Percentiles rank a stretch among this genome's conserved stretches.
Evolutionary conservation across 2,329 filamentous ascomycete species (phyloP).

Genomic region (Curvularia sp.): DNA sequence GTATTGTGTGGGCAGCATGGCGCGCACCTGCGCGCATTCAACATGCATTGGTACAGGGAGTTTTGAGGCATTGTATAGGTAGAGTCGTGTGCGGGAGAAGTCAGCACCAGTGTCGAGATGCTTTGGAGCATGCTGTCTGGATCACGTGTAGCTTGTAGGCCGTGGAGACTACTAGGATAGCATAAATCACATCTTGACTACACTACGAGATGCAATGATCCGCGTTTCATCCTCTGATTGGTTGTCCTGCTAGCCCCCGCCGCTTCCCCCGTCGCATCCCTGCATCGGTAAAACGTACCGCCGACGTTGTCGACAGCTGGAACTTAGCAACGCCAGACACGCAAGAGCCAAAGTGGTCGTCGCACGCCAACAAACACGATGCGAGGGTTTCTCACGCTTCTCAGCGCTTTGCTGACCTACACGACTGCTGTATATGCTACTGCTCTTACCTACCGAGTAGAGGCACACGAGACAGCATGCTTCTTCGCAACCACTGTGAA

Average conservation of each 20-base stretch:
- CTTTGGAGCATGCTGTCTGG: slow-evolving; percentile 7
- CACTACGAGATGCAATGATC: neutral
- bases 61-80: slow-evolving; percentile 17
- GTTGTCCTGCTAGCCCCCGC: slow-evolving; percentile 22
- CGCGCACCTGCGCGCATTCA: slow-evolving; percentile 1
- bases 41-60: slow-evolving; percentile 16
- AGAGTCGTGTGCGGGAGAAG: slow-evolving; percentile 13
- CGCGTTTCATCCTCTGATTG: slow-evolving; percentile 21
- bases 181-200: slow-evolving; percentile 4
- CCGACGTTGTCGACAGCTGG: slow-evolving; percentile 45
- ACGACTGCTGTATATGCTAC: slow-evolving; percentile 79
- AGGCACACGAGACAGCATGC: slow-evolving; percentile 91
- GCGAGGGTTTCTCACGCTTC: slow-evolving; percentile 43
- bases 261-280: slow-evolving; percentile 22
- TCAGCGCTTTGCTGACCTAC: slow-evolving; percentile 70
- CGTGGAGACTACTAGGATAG: slow-evolving; percentile 15
- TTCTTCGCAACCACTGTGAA: slow-evolving; percentile 85
- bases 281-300: slow-evolving; percentile 29
- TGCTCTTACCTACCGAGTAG: slow-evolving; percentile 90
- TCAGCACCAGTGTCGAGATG: slow-evolving; percentile 8
- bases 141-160: slow-evolving; percentile 11
- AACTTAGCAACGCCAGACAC: slow-evolving; percentile 22
- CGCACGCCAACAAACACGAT: slow-evolving; percentile 35
- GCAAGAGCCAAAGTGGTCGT: slow-evolving; percentile 19
- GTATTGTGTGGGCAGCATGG: slow-evolving; percentile 13